Evolutionary conservation across 371 early-diverging fungal genomes (phyloP).

Genomic region (Phascolomyces articulosus): DNA sequence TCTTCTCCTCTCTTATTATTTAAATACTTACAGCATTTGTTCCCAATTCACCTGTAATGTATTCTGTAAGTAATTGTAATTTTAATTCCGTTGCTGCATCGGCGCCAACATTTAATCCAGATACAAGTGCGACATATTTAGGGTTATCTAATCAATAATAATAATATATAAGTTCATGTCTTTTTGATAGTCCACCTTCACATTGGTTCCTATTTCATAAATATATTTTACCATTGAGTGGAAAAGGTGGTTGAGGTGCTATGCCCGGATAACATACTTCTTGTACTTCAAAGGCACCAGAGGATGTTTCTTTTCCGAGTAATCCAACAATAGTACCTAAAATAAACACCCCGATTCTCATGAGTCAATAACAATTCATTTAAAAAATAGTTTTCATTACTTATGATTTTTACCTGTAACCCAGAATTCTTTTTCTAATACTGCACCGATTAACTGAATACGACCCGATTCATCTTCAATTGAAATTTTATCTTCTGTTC

Average conservation of each 20-base stretch:
- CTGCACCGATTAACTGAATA: conserved; percentile 62
- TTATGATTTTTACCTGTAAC: conserved; percentile 69
- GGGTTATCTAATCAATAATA: no score
- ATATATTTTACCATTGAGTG: no score
- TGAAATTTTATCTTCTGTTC: conserved; percentile 62
- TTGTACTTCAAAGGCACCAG: conserved; percentile 81
- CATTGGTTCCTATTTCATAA: no score
- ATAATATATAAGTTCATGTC: no score
- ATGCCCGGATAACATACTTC: conserved; percentile 81
- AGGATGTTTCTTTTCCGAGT: conserved; percentile 70
- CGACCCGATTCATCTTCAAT: conserved; percentile 95
- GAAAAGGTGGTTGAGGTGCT: conserved; percentile 49
- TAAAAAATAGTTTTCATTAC: no score
- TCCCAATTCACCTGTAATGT: conserved; percentile 79
- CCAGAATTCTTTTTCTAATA: conserved; percentile 51
- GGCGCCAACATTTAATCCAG: conserved; percentile 74
- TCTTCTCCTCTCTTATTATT: not conserved
- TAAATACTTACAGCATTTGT: conserved; percentile 36
- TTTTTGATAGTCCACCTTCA: no score
- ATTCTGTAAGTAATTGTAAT: conserved; percentile 78
- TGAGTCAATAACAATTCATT: not conserved
- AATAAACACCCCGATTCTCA: no score
- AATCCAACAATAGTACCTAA: conserved; percentile 77
- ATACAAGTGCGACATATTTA: conserved; percentile 79
- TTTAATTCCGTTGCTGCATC: conserved; percentile 51